Percentiles rank a stretch among this genome's conserved stretches.
Evolutionary conservation across 805 yeast species (phyloP).

Genomic region (Candida corydali): DNA sequence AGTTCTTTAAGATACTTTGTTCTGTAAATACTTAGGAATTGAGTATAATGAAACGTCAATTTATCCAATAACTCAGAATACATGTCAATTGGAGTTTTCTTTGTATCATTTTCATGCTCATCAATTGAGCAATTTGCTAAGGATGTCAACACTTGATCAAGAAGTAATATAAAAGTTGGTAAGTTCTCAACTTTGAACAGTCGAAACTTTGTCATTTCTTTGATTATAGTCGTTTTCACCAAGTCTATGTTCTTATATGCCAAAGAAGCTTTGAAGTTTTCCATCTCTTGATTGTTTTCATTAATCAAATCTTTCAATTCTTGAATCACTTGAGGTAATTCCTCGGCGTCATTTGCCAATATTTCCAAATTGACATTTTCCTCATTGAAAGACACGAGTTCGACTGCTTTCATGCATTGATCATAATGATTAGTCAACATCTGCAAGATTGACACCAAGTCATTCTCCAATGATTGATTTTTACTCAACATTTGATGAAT

Average conservation of each 20-base stretch:
- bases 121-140: slow-evolving; percentile 11
- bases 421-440: slow-evolving; percentile 81
- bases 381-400: slow-evolving; percentile 20
- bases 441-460: slow-evolving; percentile 63
- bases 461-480: slow-evolving; percentile 54
- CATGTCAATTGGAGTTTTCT: slow-evolving; percentile 14
- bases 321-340: slow-evolving; percentile 52
- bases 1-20: slow-evolving; percentile 34
- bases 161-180: slow-evolving; percentile 20
- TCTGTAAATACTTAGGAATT: slow-evolving; percentile 29
- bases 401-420: slow-evolving; percentile 56
- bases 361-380: slow-evolving; percentile 37
- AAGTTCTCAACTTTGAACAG: slow-evolving; percentile 21
- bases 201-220: slow-evolving; percentile 15
- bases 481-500: slow-evolving; percentile 30
- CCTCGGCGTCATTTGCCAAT: slow-evolving; percentile 48
- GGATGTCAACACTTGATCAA: slow-evolving; percentile 14
- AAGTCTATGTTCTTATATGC: slow-evolving; percentile 12
- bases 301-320: slow-evolving; percentile 32
- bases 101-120: slow-evolving; percentile 4
- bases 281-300: slow-evolving; percentile 30
- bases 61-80: slow-evolving; percentile 25
- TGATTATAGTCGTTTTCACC: slow-evolving; percentile 13
- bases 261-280: slow-evolving; percentile 14
- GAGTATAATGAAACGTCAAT: slow-evolving; percentile 32